Conservation (phyloP, 768 basidiomycete genomes). For the Cystofilobasidium ferigula region DNA sequence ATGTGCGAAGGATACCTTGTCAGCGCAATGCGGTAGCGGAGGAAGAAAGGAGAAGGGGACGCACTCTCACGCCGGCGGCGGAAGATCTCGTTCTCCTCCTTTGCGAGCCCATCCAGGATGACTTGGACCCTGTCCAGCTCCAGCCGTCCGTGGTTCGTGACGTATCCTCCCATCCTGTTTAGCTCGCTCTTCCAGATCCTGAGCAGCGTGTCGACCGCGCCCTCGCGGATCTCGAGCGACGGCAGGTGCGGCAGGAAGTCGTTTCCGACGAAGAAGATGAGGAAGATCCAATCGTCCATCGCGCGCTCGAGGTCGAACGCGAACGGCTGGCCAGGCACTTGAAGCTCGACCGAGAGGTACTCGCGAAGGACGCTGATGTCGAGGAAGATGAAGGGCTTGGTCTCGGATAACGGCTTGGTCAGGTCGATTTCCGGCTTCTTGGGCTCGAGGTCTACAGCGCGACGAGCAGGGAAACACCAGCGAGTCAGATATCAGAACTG, state of each 20-base stretch:
- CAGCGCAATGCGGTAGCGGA: slow-evolving; percentile 11
- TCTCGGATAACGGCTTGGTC: slow-evolving; percentile 46
- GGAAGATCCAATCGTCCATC: slow-evolving; percentile 98
- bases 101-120: slow-evolving; percentile 90
- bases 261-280: slow-evolving; percentile 99
- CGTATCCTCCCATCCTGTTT: slow-evolving; percentile 90
- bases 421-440: slow-evolving; percentile 2
- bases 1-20: background rate
- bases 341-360: slow-evolving; percentile 92
- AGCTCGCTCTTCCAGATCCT: slow-evolving; percentile 92
- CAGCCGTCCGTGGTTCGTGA: slow-evolving; percentile 84
- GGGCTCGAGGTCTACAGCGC: background rate
- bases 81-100: slow-evolving; percentile 91
- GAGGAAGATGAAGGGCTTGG: slow-evolving; percentile 98
- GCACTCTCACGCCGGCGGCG: slow-evolving; percentile 78
- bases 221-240: slow-evolving; percentile 95
- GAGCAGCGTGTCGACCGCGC: slow-evolving; percentile 92
- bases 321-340: slow-evolving; percentile 63
- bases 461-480: background rate
- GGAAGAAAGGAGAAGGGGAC: slow-evolving; percentile 37
- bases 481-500: background rate
- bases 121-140: slow-evolving; percentile 77
- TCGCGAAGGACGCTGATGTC: slow-evolving; percentile 91
- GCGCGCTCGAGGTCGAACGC: slow-evolving; percentile 89
- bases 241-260: slow-evolving; percentile 98